These are phyloP conservation scores for Hericium alpestre DNA, from an alignment of 768 basidiomycete species.

Conservation along the genomic window DNA sequence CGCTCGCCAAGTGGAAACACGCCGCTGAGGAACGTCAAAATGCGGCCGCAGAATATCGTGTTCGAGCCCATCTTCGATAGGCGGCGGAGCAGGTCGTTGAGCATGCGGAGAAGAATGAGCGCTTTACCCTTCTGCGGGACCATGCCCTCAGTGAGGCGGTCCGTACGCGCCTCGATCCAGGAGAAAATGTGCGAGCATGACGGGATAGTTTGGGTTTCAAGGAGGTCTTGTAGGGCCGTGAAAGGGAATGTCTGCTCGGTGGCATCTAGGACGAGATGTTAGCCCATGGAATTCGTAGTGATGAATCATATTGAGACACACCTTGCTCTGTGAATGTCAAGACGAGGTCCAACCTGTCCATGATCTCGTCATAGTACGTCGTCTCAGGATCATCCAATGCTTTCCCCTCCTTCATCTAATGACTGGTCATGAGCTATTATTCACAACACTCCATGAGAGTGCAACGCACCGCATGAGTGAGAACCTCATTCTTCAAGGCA, in stretches of 20 bases:
- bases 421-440: background rate
- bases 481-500: constrained; percentile 59
- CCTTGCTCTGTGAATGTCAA: constrained; percentile 72
- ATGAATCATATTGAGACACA: constrained; percentile 21
- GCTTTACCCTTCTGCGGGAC: constrained; percentile 84
- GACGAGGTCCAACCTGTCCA: constrained; percentile 58
- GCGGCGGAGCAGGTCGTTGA: constrained; percentile 80
- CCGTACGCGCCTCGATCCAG: constrained; percentile 71
- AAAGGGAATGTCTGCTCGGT: constrained; percentile 71
- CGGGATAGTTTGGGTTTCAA: constrained; percentile 76
- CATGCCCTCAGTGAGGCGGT: constrained; percentile 65
- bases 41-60: constrained; percentile 82
- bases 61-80: constrained; percentile 80
- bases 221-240: constrained; percentile 63
- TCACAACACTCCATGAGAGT: background rate
- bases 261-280: constrained; percentile 39
- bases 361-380: constrained; percentile 52
- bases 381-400: constrained; percentile 43
- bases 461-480: constrained; percentile 54
- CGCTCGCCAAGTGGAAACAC: constrained; percentile 84
- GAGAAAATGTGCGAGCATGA: constrained; percentile 83
- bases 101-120: constrained; percentile 68
- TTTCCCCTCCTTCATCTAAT: constrained; percentile 55
- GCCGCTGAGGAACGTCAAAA: constrained; percentile 75
- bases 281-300: background rate